A percentile compares a stretch with the other conserved stretches of the same genome.
Evolutionary conservation across 2,329 filamentous ascomycete genomes (phyloP).

Genomic region (Trichoderma atrobrunneum): DNA sequence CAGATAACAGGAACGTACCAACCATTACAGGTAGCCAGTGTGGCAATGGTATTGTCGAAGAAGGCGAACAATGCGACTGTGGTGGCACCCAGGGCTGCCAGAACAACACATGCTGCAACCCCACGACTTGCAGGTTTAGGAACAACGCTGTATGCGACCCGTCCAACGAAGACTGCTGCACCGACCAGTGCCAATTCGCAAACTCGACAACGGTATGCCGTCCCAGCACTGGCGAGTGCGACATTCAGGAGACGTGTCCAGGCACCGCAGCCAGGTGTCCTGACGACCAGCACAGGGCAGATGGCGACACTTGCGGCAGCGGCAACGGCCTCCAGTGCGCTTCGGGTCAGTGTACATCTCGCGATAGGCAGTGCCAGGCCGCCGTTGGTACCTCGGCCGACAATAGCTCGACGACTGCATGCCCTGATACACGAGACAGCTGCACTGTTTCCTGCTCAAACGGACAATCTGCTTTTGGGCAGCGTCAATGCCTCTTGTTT

Average conservation of each 20-base stretch:
- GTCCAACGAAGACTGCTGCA: conserved; percentile 80
- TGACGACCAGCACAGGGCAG: conserved; percentile 61
- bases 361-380: conserved; percentile 83
- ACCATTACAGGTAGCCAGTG: conserved; percentile 83
- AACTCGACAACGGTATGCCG: conserved; percentile 73
- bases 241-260: conserved; percentile 79
- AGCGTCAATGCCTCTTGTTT: conserved; percentile 63
- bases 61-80: conserved; percentile 93
- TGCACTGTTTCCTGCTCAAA: conserved; percentile 77
- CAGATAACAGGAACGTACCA: conserved; percentile 78
- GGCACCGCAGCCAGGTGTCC: conserved; percentile 74
- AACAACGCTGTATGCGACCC: conserved; percentile 73
- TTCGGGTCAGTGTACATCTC: conserved; percentile 90
- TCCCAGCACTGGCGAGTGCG: conserved; percentile 73
- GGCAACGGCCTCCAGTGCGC: conserved; percentile 74
- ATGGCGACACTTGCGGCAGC: conserved; percentile 70
- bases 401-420: conserved; percentile 77
- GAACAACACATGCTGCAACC: conserved; percentile 77
- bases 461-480: background rate
- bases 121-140: conserved; percentile 82
- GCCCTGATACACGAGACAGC: conserved; percentile 48
- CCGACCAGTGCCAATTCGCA: conserved; percentile 62
- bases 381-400: conserved; percentile 73
- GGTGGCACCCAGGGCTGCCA: conserved; percentile 72
- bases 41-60: conserved; percentile 95